A percentile compares a stretch with the other conserved stretches of the same genome.
Conservation (phyloP, 495 filamentous ascomycete species). For the Cercophora newfieldiana region DNA sequence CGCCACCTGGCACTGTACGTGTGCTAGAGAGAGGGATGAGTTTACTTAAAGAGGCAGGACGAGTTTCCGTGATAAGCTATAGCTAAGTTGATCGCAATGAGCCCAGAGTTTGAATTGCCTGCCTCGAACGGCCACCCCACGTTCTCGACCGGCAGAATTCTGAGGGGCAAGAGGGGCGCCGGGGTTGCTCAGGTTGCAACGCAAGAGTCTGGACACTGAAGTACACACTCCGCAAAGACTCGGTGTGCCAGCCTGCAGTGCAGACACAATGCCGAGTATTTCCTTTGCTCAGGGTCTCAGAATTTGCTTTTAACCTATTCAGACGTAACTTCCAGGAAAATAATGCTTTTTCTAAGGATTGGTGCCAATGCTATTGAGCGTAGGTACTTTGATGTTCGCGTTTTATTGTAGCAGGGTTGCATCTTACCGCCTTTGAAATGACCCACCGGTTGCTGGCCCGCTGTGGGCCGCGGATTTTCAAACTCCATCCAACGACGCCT, state of each 20-base stretch:
- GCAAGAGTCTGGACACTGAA: background rate
- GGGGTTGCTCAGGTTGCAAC: background rate
- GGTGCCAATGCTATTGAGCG: background rate
- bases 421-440: background rate
- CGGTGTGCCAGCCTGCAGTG: no score
- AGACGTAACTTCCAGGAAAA: no score
- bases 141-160: slow-evolving; percentile 37
- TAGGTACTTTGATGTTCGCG: background rate
- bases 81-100: background rate
- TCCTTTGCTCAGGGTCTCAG: no score
- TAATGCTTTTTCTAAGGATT: background rate
- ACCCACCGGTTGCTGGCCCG: background rate
- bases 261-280: no score
- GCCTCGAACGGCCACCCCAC: slow-evolving; percentile 30
- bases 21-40: background rate
- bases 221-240: slow-evolving; percentile 2
- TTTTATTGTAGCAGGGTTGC: background rate
- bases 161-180: slow-evolving; percentile 27
- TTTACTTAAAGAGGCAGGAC: background rate
- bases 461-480: slow-evolving; percentile 5
- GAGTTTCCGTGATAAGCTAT: background rate
- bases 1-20: background rate
- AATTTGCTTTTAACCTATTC: no score
- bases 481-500: background rate
- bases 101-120: slow-evolving; percentile 4